phyloP scores from a whole-genome alignment of 306 rosid species.

The Trifolium pratense region DNA sequence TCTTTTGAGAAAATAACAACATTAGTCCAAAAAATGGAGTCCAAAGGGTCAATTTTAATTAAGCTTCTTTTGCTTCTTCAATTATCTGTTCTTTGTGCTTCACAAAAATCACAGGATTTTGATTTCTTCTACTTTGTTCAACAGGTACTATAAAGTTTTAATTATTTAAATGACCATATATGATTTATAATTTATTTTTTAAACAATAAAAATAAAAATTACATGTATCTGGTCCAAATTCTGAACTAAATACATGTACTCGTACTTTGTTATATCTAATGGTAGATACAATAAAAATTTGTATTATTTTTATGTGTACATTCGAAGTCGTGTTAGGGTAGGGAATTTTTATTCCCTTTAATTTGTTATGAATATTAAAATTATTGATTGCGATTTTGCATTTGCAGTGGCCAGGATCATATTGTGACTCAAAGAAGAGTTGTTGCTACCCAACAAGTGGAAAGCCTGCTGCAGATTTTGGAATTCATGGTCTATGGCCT shows the following conservation, averaged over 20 bases:
- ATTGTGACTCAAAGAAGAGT: conserved; percentile 65
- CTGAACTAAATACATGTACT: too few relatives aligned
- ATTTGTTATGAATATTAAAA: neutral
- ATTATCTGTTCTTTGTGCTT: conserved; percentile 48
- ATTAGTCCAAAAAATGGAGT: conserved; percentile 40
- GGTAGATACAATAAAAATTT: too few relatives aligned
- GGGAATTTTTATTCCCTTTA: too few relatives aligned
- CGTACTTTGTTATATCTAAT: too few relatives aligned
- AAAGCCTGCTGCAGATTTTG: conserved; percentile 73
- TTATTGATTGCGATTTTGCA: neutral
- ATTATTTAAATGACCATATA: neutral
- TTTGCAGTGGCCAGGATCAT: conserved; percentile 91
- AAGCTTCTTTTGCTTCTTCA: conserved; percentile 54
- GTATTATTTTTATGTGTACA: too few relatives aligned
- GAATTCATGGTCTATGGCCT: conserved; percentile 90
- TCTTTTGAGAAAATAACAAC: neutral
- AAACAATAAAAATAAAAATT: too few relatives aligned
- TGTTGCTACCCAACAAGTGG: conserved; percentile 86
- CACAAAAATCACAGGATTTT: conserved; percentile 56
- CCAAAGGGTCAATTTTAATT: conserved; percentile 41
- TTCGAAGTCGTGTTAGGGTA: too few relatives aligned
- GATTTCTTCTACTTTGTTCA: conserved; percentile 91
- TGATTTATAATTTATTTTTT: too few relatives aligned
- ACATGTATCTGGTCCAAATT: too few relatives aligned
- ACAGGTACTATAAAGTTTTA: conserved; percentile 52